Evolutionary conservation across 306 rosid species (phyloP), one percentile per base, ranked within the genome.

Genomic region (Vigna reflexopilosa): DNA sequence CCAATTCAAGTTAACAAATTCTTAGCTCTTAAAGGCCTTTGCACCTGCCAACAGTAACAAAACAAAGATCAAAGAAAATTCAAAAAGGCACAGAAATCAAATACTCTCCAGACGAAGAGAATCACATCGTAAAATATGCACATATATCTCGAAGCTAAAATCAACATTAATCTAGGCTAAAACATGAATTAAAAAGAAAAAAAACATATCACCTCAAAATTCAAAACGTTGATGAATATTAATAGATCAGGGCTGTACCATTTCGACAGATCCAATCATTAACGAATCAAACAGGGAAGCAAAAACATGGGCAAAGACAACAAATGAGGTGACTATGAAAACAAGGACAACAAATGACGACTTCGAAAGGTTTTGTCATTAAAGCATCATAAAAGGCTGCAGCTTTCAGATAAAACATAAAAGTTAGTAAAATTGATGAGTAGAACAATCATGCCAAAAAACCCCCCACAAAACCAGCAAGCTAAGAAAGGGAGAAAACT

Each of bases 11-110:
- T 44, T 28, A 57, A 45, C 51, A 79, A 75, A 36, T 55, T 75
- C 10, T 40, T 36, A 17, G 48, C 40, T 19, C 36, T 64, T 22
- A 40, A 67, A 9, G 44, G 50, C 69, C 32, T 20, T 45, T 16
- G 13, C 73, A 76, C 87, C 87, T 84, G 84, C 12, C 19, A 67
- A 76, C 38, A 80, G 7, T 59, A 73, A 84, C 32, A 52, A 48
- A 66, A 49, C 47, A 9, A 42, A 42, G 47, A 9, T 42, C 63
- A 70, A 16, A 57, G 61, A 62, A 55, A 22, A 80, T 65, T 84
- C 42, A 76, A 38, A 28, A 52, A 0, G 10, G 15, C 9, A 15
- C 73, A 73, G 3, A 6, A 30, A 73, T 26, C 26, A 70, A 69
- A 55, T 42, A 4, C 6, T 75, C 52, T 63, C 13, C 28, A 65